A percentile compares a stretch with the other conserved stretches of the same genome.
Evolutionary conservation across 495 filamentous ascomycete genomes (phyloP).

Genomic region (Xylaria nigripes): DNA sequence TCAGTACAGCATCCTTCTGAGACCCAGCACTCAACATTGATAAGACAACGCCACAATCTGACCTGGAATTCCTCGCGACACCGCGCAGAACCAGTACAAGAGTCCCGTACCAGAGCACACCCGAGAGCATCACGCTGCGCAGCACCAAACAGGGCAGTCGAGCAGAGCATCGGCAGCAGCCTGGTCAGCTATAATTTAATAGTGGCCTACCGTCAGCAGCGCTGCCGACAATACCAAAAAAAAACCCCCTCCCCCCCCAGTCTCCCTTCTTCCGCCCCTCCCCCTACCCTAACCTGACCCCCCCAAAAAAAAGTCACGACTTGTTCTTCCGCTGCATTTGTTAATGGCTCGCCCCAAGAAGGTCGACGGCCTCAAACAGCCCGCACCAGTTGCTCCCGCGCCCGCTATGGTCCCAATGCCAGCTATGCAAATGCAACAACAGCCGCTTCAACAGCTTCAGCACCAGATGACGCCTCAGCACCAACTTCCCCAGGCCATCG

Average conservation of each 20-base stretch:
- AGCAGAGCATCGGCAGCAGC: no score
- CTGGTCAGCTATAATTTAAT: no score
- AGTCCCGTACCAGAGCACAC: slow-evolving; percentile 1
- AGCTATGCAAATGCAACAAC: slow-evolving; percentile 16
- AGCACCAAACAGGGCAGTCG: neutral
- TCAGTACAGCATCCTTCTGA: no score
- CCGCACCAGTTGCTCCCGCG: slow-evolving; percentile 24
- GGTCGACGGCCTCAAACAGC: slow-evolving; percentile 36
- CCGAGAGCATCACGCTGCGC: neutral
- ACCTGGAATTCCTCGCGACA: slow-evolving; percentile 13
- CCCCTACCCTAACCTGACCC: no score
- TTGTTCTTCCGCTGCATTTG: slow-evolving; percentile 29
- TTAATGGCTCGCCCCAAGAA: slow-evolving; percentile 45
- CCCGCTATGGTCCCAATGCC: slow-evolving; percentile 24
- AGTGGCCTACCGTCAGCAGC: no score
- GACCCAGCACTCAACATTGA: slow-evolving; percentile 8
- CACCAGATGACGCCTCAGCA: slow-evolving; percentile 19
- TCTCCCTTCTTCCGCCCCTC: no score
- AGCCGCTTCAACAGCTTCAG: slow-evolving; percentile 8
- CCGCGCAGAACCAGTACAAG: neutral
- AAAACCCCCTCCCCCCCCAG: no score
- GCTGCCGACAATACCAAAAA: no score
- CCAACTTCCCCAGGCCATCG: slow-evolving; percentile 11
- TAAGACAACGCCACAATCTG: slow-evolving; percentile 13
- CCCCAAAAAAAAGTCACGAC: neutral